Conservation (phyloP, 371 early-diverging fungal genomes). For the Mortierella sp. region DNA sequence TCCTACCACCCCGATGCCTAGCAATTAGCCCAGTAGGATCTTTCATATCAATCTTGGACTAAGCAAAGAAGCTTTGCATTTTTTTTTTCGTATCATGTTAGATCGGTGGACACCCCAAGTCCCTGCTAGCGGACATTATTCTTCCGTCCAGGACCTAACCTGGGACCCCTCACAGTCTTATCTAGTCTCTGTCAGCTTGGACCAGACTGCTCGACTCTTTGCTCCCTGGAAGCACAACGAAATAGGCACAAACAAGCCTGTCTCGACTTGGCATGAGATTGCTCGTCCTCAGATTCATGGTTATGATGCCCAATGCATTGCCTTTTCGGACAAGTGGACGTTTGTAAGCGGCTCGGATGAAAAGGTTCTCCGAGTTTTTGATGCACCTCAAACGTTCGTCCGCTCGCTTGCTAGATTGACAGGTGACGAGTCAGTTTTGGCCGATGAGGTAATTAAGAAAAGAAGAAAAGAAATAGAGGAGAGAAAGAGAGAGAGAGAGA, state of each 20-base stretch:
- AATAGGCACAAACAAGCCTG: slow-evolving; percentile 14
- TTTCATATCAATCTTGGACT: background rate
- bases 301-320: slow-evolving; percentile 89
- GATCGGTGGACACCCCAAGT: slow-evolving; percentile 76
- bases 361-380: slow-evolving; percentile 92
- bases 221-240: slow-evolving; percentile 71
- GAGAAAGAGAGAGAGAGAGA: background rate
- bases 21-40: background rate
- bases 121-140: slow-evolving; percentile 84
- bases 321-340: slow-evolving; percentile 78
- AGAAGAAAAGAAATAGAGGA: background rate
- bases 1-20: background rate
- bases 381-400: slow-evolving; percentile 86
- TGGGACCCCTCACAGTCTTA: slow-evolving; percentile 89
- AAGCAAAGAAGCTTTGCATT: background rate
- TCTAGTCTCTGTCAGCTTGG: slow-evolving; percentile 81
- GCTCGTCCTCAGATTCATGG: slow-evolving; percentile 98
- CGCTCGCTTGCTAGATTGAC: slow-evolving; percentile 67
- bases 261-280: slow-evolving; percentile 90
- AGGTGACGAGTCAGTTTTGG: slow-evolving; percentile 53
- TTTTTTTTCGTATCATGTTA: slow-evolving; percentile 4
- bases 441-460: slow-evolving; percentile 50
- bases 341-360: slow-evolving; percentile 96
- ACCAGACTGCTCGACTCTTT: slow-evolving; percentile 91
- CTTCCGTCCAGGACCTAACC: slow-evolving; percentile 75